A percentile compares a stretch with the other conserved stretches of the same genome.
Conservation (phyloP, 805 yeast genomes). For the Myxozyma nipponensis region DNA sequence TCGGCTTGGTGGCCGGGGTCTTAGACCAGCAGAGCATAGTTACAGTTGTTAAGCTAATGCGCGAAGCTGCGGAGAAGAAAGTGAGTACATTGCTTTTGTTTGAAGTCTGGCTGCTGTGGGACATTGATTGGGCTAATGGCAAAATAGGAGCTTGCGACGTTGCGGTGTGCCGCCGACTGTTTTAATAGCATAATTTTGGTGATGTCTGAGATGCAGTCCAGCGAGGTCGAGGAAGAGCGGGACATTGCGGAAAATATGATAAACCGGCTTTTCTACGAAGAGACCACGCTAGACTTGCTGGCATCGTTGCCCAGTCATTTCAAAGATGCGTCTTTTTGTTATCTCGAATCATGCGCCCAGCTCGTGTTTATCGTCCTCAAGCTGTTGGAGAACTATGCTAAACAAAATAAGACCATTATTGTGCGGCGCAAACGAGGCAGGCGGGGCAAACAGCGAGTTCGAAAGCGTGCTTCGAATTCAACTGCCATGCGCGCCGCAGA, state of each 20-base stretch:
- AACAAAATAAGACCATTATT: conserved; percentile 50
- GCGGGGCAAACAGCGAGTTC: conserved; percentile 26
- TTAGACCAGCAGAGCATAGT: conserved; percentile 60
- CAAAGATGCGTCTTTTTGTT: conserved; percentile 55
- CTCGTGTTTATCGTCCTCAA: conserved; percentile 62
- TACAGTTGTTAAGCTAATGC: conserved; percentile 46
- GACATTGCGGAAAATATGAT: conserved; percentile 57
- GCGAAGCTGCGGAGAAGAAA: conserved; percentile 34
- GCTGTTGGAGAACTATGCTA: conserved; percentile 62
- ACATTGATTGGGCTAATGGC: no score
- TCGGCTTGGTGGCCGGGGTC: conserved; percentile 43
- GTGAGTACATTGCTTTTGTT: conserved; percentile 47
- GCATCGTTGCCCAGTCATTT: conserved; percentile 60
- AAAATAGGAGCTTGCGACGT: conserved; percentile 37
- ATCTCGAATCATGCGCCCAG: conserved; percentile 57
- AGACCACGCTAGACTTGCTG: conserved; percentile 53
- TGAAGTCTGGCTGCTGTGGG: no score
- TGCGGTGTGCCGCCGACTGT: conserved; percentile 66
- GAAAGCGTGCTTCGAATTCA: conserved; percentile 28
- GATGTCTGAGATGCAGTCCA: conserved; percentile 42
- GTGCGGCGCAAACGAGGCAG: conserved; percentile 43
- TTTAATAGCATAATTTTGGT: conserved; percentile 53
- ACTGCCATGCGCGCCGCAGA: not conserved
- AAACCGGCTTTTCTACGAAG: conserved; percentile 66
- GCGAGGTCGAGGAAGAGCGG: conserved; percentile 45